Conservation (phyloP, 108 stramenopile species). For the Skeletonema potamos region DNA sequence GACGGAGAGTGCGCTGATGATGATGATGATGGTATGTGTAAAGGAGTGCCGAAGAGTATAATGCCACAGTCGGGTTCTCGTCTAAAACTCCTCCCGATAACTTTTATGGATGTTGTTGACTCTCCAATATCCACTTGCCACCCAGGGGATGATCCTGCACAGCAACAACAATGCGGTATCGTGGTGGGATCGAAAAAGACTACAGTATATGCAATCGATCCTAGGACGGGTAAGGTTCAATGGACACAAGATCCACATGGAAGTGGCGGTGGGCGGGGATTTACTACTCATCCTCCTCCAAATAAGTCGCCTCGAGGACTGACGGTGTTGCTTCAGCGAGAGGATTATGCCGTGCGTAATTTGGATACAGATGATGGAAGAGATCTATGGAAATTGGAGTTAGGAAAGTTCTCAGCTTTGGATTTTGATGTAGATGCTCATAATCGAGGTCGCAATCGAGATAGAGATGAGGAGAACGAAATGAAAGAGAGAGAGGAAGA, state of each 20-base stretch:
- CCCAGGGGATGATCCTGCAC: conserved; percentile 2
- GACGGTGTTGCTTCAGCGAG: conserved; percentile 73
- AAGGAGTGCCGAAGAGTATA: not conserved
- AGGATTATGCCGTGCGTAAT: conserved; percentile 73
- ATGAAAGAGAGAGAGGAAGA: conserved; percentile 7
- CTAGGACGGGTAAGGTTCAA: conserved; percentile 52
- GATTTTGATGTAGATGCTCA: conserved; percentile 55
- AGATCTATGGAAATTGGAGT: conserved; percentile 78
- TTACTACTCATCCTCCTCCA: conserved; percentile 19
- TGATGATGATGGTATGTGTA: conserved; percentile 1
- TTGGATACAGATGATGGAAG: conserved; percentile 62
- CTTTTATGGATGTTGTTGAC: conserved; percentile 58
- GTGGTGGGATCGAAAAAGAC: conserved; percentile 77
- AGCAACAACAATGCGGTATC: conserved; percentile 64
- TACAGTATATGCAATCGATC: conserved; percentile 67
- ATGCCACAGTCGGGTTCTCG: conserved; percentile 11
- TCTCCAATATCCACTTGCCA: conserved; percentile 62
- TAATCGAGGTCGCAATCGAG: conserved; percentile 4
- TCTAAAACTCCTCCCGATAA: conserved; percentile 42
- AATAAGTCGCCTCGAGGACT: conserved; percentile 2
- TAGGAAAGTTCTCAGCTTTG: conserved; percentile 66
- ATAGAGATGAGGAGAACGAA: conserved; percentile 4
- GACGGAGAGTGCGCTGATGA: conserved; percentile 26
- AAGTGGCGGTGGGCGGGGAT: conserved; percentile 30
- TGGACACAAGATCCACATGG: conserved; percentile 56